phyloP scores from a whole-genome alignment of 2,329 filamentous ascomycete species.

The Fusarium siculi region DNA sequence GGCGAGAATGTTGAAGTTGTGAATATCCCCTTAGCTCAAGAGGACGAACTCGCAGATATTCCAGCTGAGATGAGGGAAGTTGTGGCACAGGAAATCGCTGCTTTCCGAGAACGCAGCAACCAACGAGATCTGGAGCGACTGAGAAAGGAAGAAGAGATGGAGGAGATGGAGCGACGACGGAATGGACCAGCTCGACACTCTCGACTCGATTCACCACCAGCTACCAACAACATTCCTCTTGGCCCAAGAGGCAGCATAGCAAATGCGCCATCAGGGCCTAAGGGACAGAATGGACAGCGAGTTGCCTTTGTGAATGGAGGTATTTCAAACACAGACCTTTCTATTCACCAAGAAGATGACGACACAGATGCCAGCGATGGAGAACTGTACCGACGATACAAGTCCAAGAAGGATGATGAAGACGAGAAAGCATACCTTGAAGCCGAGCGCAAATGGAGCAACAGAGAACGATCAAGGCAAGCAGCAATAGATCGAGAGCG shows the following conservation, averaged over 20 bases:
- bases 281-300: constrained; percentile 72
- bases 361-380: constrained; percentile 89
- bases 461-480: constrained; percentile 84
- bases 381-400: constrained; percentile 79
- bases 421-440: constrained; percentile 84
- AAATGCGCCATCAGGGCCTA: constrained; percentile 76
- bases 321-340: constrained; percentile 67
- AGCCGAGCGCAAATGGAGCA: constrained; percentile 89
- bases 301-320: constrained; percentile 85
- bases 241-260: constrained; percentile 63
- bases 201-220: constrained; percentile 77
- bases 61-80: constrained; percentile 96
- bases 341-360: constrained; percentile 78
- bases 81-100: constrained; percentile 91
- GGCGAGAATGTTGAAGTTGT: constrained; percentile 83
- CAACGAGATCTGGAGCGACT: constrained; percentile 88
- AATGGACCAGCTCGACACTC: constrained; percentile 71
- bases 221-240: constrained; percentile 62
- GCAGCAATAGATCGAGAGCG: constrained; percentile 88
- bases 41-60: constrained; percentile 95
- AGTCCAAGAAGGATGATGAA: constrained; percentile 78
- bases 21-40: constrained; percentile 85
- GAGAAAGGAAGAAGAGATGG: constrained; percentile 89
- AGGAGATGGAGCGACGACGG: constrained; percentile 82
- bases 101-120: constrained; percentile 92